phyloP scores from a whole-genome alignment of 169 alveolate genomes.

The Babesia caballi region DNA sequence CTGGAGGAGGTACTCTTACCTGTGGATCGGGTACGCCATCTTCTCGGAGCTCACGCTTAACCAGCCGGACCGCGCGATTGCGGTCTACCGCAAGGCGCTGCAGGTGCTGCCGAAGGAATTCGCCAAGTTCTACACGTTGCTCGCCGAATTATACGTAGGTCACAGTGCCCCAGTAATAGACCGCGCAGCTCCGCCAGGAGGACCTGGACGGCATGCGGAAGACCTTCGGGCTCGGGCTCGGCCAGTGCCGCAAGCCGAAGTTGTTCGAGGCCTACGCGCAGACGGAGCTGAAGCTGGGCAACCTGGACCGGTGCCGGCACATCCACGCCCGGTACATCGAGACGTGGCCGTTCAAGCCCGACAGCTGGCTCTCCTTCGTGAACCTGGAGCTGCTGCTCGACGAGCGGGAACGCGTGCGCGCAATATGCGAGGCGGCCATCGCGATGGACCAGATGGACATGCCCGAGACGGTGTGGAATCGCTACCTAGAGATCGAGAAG shows the following conservation, averaged over 20 bases:
- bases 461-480: constrained; percentile 89
- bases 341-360: constrained; percentile 84
- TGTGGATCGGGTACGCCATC: constrained; percentile 93
- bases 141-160: constrained; percentile 81
- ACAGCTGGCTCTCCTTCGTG: constrained; percentile 87
- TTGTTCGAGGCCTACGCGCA: constrained; percentile 89
- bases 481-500: constrained; percentile 78
- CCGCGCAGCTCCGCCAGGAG: constrained; percentile 71
- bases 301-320: constrained; percentile 90
- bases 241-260: constrained; percentile 87
- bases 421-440: constrained; percentile 86
- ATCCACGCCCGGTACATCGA: constrained; percentile 90
- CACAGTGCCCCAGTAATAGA: constrained; percentile 14
- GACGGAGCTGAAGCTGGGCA: constrained; percentile 91
- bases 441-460: constrained; percentile 82
- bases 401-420: constrained; percentile 88
- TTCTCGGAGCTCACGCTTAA: constrained; percentile 89
- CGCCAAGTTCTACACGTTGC: constrained; percentile 88
- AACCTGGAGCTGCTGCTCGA: constrained; percentile 86
- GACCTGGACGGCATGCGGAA: constrained; percentile 85
- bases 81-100: constrained; percentile 86
- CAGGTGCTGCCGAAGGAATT: constrained; percentile 89
- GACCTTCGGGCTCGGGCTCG: constrained; percentile 91
- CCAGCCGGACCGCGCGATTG: constrained; percentile 81
- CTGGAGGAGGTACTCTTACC: constrained; percentile 91